phyloP scores from a whole-genome alignment of 805 yeast genomes.

The Cyberlindnera petersonii region DNA sequence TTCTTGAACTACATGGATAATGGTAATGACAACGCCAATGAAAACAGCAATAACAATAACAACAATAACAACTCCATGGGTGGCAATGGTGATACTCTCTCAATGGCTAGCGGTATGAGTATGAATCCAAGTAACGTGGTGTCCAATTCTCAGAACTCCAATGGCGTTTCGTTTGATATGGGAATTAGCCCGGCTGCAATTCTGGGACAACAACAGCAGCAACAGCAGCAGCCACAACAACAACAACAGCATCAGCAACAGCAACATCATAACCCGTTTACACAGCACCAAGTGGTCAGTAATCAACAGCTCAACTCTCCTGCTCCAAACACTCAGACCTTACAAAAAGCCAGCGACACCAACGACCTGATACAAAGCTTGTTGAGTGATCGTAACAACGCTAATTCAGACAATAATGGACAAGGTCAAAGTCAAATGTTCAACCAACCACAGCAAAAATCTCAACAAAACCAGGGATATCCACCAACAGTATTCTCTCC shows the following conservation, averaged over 20 bases:
- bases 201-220: conserved; percentile 16
- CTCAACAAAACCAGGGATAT: conserved; percentile 22
- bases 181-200: conserved; percentile 24
- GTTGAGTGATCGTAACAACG: conserved; percentile 30
- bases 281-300: conserved; percentile 12
- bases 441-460: conserved; percentile 18
- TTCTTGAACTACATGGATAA: conserved; percentile 48
- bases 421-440: too few relatives aligned
- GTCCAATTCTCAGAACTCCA: conserved; percentile 2
- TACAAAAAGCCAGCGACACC: conserved; percentile 22
- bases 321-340: conserved; percentile 24
- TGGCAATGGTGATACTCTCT: too few relatives aligned
- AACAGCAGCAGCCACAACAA: conserved; percentile 15
- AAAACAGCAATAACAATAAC: conserved; percentile 7
- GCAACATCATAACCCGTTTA: conserved; percentile 12
- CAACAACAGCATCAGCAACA: conserved; percentile 15
- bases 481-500: conserved; percentile 29
- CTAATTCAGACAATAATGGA: conserved; percentile 19
- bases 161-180: conserved; percentile 18
- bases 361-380: conserved; percentile 23
- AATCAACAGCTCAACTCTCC: conserved; percentile 19
- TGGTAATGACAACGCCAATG: conserved; percentile 10
- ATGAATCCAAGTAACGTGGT: conserved; percentile 1
- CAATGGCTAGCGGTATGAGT: conserved; percentile 1
- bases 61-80: conserved; percentile 24